A percentile compares a stretch with the other conserved stretches of the same genome.
Evolutionary conservation across 2,329 filamentous ascomycete genomes (phyloP).

Genomic region (Nigrospora oryzae): DNA sequence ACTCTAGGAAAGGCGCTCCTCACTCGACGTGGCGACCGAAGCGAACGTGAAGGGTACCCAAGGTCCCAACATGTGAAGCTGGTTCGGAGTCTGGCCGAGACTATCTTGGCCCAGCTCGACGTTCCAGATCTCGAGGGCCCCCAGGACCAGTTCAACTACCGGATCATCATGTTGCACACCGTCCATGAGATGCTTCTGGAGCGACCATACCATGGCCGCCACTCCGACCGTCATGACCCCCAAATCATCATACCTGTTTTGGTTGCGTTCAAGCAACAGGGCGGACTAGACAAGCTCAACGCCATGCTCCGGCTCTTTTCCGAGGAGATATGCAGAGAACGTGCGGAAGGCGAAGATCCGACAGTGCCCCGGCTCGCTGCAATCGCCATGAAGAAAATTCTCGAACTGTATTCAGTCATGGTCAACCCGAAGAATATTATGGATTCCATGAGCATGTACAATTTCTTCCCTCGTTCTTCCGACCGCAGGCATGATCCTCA

Average conservation of each 20-base stretch:
- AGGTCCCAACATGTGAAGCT: constrained; percentile 46
- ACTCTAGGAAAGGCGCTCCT: constrained; percentile 75
- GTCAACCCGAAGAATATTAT: constrained; percentile 69
- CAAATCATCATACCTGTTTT: constrained; percentile 69
- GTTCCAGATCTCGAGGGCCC: constrained; percentile 35
- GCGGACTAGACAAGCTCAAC: constrained; percentile 68
- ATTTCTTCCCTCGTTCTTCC: constrained; percentile 27
- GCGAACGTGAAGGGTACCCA: constrained; percentile 52
- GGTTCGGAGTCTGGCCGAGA: constrained; percentile 60
- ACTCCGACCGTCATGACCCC: constrained; percentile 37
- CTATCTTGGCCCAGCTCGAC: constrained; percentile 60
- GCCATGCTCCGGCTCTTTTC: constrained; percentile 63
- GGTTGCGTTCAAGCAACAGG: constrained; percentile 75
- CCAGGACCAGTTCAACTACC: constrained; percentile 66
- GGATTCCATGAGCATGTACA: constrained; percentile 60
- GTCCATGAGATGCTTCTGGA: constrained; percentile 75
- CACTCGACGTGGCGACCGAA: constrained; percentile 44
- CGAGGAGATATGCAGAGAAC: constrained; percentile 38
- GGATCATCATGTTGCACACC: constrained; percentile 71
- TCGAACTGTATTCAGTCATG: constrained; percentile 72
- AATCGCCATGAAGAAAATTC: constrained; percentile 67
- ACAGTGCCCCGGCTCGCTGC: constrained; percentile 40
- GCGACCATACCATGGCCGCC: constrained; percentile 33
- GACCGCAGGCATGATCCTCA: constrained; percentile 32
- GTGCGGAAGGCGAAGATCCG: constrained; percentile 30